Evolutionary conservation across 1,284 basidiomycete species (phyloP), one percentile per base, ranked within the genome.

Genomic region (Cutaneotrichosporon spelunceum): DNA sequence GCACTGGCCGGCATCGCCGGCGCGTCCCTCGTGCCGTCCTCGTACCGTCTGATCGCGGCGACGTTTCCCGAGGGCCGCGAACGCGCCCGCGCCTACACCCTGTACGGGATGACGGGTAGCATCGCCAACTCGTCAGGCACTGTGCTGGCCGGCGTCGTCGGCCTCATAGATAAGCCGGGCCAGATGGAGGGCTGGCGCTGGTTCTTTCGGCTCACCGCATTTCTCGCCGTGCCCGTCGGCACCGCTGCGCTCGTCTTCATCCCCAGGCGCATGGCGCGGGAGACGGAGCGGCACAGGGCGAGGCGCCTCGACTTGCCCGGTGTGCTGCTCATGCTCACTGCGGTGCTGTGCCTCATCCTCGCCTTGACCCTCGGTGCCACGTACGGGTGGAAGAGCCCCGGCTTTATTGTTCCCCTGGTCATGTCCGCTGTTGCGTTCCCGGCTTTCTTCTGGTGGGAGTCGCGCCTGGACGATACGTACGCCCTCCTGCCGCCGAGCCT

Each of bases 201-300:
- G 78, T 73, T 79, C 73, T 71, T 81, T 70, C 45, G 72, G 53
- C 29, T 79, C 68, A 27, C 78, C 63, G 60, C 79, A 60, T 57
- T 71, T 60, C 14, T 42, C 26, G 21, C 21, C 8, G 65, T 64
- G 30, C 60, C 58, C 4, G 55, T 56, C 2, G 56, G 61, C 3
- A 26, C 65, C 21, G 56, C 53, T 24, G 44, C 64, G 50, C 54
- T 60, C 47, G 63, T 50, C 27, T 34, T 64, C 29, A 56, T 69
- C 21, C 66, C 69, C 7, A 54, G 56, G 30, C 53, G 55, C 34
- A 29, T 54, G 19, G 34, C 52, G 26, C 33, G 57, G 29, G 44
- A 50, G 53, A 45, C 14, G 19, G 45, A 36, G n/a, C 2, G 10
- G 9, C 23, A 26, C 23, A 21, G 45, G 24, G 7, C 13, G 14